Conservation (phyloP, 163 green algal genomes). For the Chlorella variabilis region DNA sequence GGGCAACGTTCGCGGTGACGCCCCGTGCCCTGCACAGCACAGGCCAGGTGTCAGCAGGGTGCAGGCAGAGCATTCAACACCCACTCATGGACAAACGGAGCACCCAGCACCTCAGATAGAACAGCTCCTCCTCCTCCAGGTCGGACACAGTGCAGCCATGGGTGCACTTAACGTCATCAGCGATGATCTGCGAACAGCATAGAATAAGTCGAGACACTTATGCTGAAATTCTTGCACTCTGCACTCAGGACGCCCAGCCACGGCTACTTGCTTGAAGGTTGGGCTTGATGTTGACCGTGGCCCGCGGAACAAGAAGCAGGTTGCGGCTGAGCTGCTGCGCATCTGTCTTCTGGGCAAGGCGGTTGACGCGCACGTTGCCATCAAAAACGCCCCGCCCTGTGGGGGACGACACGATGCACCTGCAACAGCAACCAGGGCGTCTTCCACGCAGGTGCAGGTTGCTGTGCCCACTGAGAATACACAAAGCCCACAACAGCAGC, state of each 20-base stretch:
- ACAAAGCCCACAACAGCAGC: too few relatives aligned
- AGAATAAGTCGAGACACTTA: too few relatives aligned
- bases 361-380: constrained; percentile 93
- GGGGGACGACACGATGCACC: constrained; percentile 80
- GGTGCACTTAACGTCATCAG: constrained; percentile 99
- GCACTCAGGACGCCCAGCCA: neutral
- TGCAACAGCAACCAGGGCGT: constrained; percentile 26
- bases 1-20: constrained; percentile 78
- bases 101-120: constrained; percentile 98
- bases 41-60: too few relatives aligned
- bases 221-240: too few relatives aligned
- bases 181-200: constrained; percentile 88
- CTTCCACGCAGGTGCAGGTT: constrained; percentile 42
- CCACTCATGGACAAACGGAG: too few relatives aligned
- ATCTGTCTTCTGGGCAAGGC: constrained; percentile 94
- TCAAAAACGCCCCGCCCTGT: constrained; percentile 93
- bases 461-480: neutral
- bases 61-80: too few relatives aligned
- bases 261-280: constrained; percentile 78
- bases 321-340: constrained; percentile 96
- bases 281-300: constrained; percentile 97
- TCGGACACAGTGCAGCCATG: constrained; percentile 97
- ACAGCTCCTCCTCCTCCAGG: constrained; percentile 95
- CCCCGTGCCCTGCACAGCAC: constrained; percentile 79
- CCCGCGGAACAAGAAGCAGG: constrained; percentile 91